Percentiles rank a stretch among this genome's conserved stretches.
These are phyloP conservation scores for Penicillium odoratum DNA, from an alignment of 495 filamentous ascomycete species.

Conservation along the genomic window DNA sequence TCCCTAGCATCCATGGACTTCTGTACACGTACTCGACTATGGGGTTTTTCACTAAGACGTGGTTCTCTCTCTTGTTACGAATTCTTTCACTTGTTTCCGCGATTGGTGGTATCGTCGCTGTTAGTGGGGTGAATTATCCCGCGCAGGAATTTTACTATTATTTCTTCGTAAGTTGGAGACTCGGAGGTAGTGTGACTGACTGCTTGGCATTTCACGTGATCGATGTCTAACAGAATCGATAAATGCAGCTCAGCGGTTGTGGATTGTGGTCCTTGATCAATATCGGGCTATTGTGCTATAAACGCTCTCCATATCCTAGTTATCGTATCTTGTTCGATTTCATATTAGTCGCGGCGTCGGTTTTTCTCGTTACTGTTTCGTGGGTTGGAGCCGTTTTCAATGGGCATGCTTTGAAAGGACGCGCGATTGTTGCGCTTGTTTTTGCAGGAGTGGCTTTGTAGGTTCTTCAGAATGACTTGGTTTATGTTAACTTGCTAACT, in stretches of 20 bases:
- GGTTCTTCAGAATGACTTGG: neutral
- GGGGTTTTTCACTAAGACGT: neutral
- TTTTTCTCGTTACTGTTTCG: neutral
- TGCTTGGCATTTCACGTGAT: too few relatives aligned
- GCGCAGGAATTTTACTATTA: neutral
- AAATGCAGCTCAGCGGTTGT: neutral
- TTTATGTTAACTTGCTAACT: neutral
- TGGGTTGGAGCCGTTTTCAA: neutral
- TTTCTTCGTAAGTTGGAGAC: neutral
- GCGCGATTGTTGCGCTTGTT: neutral
- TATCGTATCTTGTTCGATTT: neutral
- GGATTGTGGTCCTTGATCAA: neutral
- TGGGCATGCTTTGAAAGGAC: neutral
- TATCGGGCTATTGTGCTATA: neutral
- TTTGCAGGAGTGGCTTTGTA: neutral
- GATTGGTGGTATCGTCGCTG: neutral
- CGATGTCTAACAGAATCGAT: too few relatives aligned
- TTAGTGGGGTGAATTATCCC: neutral
- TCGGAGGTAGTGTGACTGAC: too few relatives aligned
- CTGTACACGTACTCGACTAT: neutral
- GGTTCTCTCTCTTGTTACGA: neutral
- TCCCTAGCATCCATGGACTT: too few relatives aligned
- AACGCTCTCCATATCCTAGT: neutral
- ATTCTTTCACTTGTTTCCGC: neutral
- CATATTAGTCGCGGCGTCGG: neutral